Conservation (phyloP, 1,139 yeast species). For the Hanseniaspora uvarum region DNA sequence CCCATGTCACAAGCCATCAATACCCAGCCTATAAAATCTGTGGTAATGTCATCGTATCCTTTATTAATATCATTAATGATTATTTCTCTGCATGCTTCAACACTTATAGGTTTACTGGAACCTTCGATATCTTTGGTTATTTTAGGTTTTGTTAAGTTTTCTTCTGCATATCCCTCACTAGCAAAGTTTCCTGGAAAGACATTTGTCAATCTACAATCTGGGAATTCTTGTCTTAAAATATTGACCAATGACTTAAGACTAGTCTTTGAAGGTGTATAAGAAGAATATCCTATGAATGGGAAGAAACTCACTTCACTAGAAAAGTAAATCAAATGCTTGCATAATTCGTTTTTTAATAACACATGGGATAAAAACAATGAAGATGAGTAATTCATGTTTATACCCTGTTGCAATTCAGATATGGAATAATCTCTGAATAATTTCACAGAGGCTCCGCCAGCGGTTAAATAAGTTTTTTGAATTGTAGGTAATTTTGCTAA, state of each 20-base stretch:
- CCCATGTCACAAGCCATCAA: constrained; percentile 63
- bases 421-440: constrained; percentile 59
- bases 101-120: constrained; percentile 58
- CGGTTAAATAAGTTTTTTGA: constrained; percentile 73
- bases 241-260: constrained; percentile 70
- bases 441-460: constrained; percentile 77
- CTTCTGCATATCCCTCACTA: constrained; percentile 78
- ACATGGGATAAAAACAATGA: constrained; percentile 63
- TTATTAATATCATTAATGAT: constrained; percentile 46
- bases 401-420: constrained; percentile 49
- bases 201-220: constrained; percentile 50
- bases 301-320: constrained; percentile 75
- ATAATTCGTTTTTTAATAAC: constrained; percentile 26
- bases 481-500: constrained; percentile 35
- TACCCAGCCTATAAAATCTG: constrained; percentile 81
- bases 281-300: constrained; percentile 83
- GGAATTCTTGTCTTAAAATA: constrained; percentile 72
- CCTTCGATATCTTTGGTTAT: constrained; percentile 83
- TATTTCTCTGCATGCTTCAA: constrained; percentile 54
- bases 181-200: constrained; percentile 83
- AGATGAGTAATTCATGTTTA: constrained; percentile 61
- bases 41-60: constrained; percentile 68
- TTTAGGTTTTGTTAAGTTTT: constrained; percentile 73
- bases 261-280: constrained; percentile 81
- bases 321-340: constrained; percentile 59